Base-by-base conservation (phyloP, 2,329 filamentous ascomycete genomes). In the Orbilia javanica region DNA sequence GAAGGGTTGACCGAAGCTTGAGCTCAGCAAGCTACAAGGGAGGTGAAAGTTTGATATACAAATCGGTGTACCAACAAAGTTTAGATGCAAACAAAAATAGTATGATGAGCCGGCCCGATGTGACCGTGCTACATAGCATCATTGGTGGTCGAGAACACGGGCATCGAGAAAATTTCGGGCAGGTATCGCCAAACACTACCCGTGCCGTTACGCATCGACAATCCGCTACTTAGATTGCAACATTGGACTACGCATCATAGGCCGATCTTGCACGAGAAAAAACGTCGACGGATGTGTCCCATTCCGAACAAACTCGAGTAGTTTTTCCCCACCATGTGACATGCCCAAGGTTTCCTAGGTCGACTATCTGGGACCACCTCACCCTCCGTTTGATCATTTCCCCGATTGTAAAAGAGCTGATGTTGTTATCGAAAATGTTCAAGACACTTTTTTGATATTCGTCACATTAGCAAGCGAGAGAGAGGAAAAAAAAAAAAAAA, bases 81-180 rank as follows among this genome's bases (percentile, higher is more conserved):
- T 44, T 63, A 64, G 22, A 27, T 20, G 39, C 53, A 25, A 53
- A 53, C 50, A 64, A 72, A 72, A 72, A 65, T 65, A 72, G 68
- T 42, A 72, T 20, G 5, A 72, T 15, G 5, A 22, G 31, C 36
- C 60, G 6, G 20, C 48, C 48, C 60, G 60, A 72, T 73, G 69
- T 73, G 69, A 73, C 60, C 34, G 18, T 39, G 20, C 18, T 44
- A 44, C 42, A 44, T 11, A 34, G 25, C 48, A 55, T 57, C 69
- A 64, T 53, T 11, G 48, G n/a, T 15, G 36, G 60, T 48, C 34
- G 57, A 72, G 68, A 65, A 64, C 69, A 13, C 29, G 29, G 46
- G 34, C 20, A 25, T 48, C 39, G 34, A 44, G n/a, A 50, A 60
- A 42, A 0, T 42, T 50, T 65, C 39, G 11, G 29, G 27, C 42